phyloP scores from a whole-genome alignment of 2,329 filamentous ascomycete species.

The Calonectria pseudoturangicola region DNA sequence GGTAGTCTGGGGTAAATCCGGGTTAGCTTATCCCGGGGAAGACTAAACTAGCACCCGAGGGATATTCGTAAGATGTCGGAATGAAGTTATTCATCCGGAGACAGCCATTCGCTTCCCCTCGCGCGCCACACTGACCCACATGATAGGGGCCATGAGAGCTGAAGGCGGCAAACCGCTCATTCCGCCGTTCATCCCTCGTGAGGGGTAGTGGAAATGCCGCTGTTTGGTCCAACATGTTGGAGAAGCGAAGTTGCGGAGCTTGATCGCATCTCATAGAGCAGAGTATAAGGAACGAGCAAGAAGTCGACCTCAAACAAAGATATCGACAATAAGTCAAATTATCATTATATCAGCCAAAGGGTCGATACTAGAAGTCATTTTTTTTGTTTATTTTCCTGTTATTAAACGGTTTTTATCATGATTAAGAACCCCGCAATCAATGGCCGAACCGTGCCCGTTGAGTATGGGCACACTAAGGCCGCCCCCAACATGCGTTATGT shows the following conservation, averaged over 20 bases:
- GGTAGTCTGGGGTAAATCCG: constrained; percentile 11
- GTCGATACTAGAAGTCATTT: not conserved
- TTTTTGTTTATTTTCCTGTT: not conserved
- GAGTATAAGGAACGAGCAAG: not conserved
- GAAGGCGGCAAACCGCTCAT: constrained; percentile 11
- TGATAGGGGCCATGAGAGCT: too few relatives aligned
- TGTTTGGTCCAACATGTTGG: not conserved
- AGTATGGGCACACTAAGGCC: constrained; percentile 20
- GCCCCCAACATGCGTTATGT: constrained; percentile 26
- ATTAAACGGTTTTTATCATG: not conserved
- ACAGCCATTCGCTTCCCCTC: not conserved
- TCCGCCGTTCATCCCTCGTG: not conserved
- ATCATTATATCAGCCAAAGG: not conserved
- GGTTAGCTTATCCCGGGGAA: not conserved
- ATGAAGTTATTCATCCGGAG: not conserved
- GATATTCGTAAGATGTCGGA: not conserved
- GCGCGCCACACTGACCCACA: too few relatives aligned
- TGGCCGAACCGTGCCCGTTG: constrained; percentile 10
- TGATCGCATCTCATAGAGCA: not conserved
- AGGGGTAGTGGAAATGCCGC: not conserved
- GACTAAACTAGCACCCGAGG: not conserved
- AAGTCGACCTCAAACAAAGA: not conserved
- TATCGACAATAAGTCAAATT: not conserved
- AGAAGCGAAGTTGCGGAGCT: not conserved
- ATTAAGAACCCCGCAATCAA: constrained; percentile 14